Evolutionary conservation across 495 filamentous ascomycete genomes (phyloP), one percentile per base, ranked within the genome.

Genomic region (Hyaloscypha bicolor): DNA sequence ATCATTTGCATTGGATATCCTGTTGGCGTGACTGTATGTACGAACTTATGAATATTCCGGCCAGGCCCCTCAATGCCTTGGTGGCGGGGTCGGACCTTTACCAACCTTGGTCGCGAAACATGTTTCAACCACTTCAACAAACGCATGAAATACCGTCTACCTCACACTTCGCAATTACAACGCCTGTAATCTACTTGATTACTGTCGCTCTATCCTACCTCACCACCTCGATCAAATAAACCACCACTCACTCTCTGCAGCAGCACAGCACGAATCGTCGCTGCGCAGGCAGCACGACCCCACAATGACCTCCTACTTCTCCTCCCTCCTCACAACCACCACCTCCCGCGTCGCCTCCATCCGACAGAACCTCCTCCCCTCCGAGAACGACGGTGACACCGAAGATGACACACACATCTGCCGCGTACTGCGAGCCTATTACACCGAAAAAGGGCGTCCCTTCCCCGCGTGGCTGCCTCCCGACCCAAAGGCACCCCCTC

Each of bases 381-480:
- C 88, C 73, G 94, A 96, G 76, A 84, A 88, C 64, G 94, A 97
- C 79, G 91, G 91, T 68, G 94, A 97, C 73, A 95, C 93, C 65
- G 93, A 96, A 79, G 93, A 97, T 79, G 91, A 95, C 81, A 94
- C 93, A 1, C 93, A 97, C 79, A 89, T 99, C 74, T 94, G 92
- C 79, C 91, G 94, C 74, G 94, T 96, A 16, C 88, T 99, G n/a
- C 91, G 95, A 61, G 90, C 88, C 64, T 97, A 98, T 83, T 99
- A 99, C 81, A 87, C 80, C 42, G 95, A 98, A 75, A 96, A 96
- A 72, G 89, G 88, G 68, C 87, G 88, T 19, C 85, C 90, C 0
- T 93, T 93, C 73, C 95, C 95, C 9, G 77, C 81, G 67, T 99
- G 95, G 95, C 90, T 99, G 12, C 93, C 91, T 31, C 91, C 90